These are phyloP conservation scores for Chalciporus piperatus DNA, from an alignment of 768 basidiomycete genomes.

Conservation along the genomic window DNA sequence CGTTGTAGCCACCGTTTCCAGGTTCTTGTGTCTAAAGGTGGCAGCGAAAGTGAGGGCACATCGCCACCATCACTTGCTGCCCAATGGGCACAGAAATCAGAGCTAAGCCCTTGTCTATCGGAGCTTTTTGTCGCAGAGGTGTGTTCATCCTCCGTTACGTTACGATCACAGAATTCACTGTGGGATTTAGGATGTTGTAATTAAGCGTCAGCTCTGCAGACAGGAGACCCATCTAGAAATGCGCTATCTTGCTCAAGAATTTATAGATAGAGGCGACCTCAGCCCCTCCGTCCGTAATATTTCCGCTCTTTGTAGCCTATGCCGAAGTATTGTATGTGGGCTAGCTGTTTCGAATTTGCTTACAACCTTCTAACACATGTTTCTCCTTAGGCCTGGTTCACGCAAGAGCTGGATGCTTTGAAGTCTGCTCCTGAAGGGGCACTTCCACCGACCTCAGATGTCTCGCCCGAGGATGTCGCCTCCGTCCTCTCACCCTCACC, in stretches of 20 bases:
- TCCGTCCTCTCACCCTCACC: slow-evolving; percentile 39
- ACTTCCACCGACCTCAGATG: slow-evolving; percentile 48
- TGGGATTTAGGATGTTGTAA: slow-evolving; percentile 37
- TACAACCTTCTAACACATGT: slow-evolving; percentile 8
- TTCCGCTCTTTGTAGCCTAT: slow-evolving; percentile 70
- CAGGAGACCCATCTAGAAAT: slow-evolving; percentile 83
- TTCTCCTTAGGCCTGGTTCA: slow-evolving; percentile 75
- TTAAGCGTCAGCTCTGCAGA: slow-evolving; percentile 55
- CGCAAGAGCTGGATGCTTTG: slow-evolving; percentile 62
- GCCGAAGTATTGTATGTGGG: slow-evolving; percentile 77
- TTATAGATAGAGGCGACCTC: slow-evolving; percentile 61
- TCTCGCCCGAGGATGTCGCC: slow-evolving; percentile 45
- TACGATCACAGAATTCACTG: slow-evolving; percentile 1
- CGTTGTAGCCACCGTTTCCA: slow-evolving; percentile 88
- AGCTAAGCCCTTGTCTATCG: slow-evolving; percentile 69
- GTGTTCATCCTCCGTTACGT: slow-evolving; percentile 22
- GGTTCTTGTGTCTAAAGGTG: slow-evolving; percentile 53
- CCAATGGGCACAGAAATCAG: slow-evolving; percentile 83
- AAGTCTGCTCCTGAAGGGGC: slow-evolving; percentile 54
- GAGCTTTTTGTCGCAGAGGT: slow-evolving; percentile 60
- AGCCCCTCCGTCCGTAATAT: slow-evolving; percentile 71
- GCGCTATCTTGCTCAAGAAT: slow-evolving; percentile 53
- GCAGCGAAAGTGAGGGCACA: slow-evolving; percentile 38
- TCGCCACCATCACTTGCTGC: slow-evolving; percentile 54
- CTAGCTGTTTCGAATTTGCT: background rate